Conservation (phyloP, 495 filamentous ascomycete genomes). For the Letharia columbiana region DNA sequence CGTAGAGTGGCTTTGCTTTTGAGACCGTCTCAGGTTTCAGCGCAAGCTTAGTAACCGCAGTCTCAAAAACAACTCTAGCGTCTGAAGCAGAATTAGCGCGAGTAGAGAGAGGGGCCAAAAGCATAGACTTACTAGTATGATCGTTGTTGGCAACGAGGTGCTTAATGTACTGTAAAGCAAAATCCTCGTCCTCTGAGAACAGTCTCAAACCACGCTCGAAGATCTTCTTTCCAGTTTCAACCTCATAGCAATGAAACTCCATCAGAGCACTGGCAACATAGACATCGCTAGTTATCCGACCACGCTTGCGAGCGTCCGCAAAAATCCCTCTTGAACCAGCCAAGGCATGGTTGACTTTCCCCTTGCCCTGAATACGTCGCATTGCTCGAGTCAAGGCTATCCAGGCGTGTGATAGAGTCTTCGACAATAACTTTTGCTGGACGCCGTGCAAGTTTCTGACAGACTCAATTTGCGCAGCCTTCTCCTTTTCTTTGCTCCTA, state of each 20-base stretch:
- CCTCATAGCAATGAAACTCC: constrained; percentile 93
- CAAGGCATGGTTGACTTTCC: constrained; percentile 53
- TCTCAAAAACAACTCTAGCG: constrained; percentile 90
- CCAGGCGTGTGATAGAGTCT: constrained; percentile 83
- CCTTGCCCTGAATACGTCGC: constrained; percentile 90
- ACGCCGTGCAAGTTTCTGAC: constrained; percentile 60
- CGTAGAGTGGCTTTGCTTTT: constrained; percentile 75
- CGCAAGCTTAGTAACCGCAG: constrained; percentile 68
- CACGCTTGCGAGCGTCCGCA: constrained; percentile 72
- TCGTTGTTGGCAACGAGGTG: constrained; percentile 86
- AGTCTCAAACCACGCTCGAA: constrained; percentile 89
- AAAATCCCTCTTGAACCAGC: constrained; percentile 81
- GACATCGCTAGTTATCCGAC: constrained; percentile 83
- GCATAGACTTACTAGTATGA: constrained; percentile 67
- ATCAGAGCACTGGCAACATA: constrained; percentile 87
- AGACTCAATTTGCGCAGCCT: constrained; percentile 57
- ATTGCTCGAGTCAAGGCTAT: constrained; percentile 89
- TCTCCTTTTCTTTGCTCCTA: constrained; percentile 45
- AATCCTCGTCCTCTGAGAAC: constrained; percentile 84
- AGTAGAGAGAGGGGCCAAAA: constrained; percentile 5
- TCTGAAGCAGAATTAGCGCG: constrained; percentile 46
- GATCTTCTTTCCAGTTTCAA: constrained; percentile 81
- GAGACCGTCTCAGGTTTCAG: constrained; percentile 59
- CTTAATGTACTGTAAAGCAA: constrained; percentile 89
- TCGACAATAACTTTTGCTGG: constrained; percentile 63